Evolutionary conservation across 1,284 basidiomycete species (phyloP).

Genomic region (Volvariella surrecta): DNA sequence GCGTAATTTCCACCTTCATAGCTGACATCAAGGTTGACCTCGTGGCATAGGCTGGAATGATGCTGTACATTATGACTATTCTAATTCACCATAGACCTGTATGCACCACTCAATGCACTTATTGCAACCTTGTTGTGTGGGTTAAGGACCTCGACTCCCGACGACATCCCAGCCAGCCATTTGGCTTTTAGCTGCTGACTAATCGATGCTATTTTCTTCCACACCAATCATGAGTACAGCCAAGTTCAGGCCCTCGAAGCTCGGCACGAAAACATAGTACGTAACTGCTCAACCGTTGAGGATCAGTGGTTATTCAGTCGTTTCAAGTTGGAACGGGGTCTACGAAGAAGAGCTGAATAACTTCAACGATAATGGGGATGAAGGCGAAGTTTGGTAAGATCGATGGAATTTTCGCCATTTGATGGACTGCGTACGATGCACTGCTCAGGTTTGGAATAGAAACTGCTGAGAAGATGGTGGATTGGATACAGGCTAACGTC

Average conservation of each 20-base stretch:
- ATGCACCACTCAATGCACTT: not conserved
- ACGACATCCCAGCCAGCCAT: too few relatives aligned
- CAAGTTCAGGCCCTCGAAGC: slow-evolving; percentile 47
- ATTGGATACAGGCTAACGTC: slow-evolving; percentile 49
- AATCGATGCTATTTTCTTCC: slow-evolving; percentile 2
- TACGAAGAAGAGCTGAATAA: slow-evolving; percentile 68
- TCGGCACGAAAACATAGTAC: slow-evolving; percentile 64
- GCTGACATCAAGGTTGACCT: too few relatives aligned
- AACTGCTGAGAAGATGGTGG: slow-evolving; percentile 74
- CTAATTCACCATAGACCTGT: not conserved
- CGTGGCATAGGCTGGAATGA: too few relatives aligned
- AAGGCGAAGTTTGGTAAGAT: slow-evolving; percentile 79
- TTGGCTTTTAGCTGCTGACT: slow-evolving; percentile 7
- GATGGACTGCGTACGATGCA: not conserved
- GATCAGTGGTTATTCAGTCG: not conserved
- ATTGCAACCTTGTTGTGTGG: not conserved
- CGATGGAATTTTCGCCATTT: slow-evolving; percentile 8
- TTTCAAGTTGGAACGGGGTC: slow-evolving; percentile 59
- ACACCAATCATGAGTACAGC: slow-evolving; percentile 16
- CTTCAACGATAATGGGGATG: slow-evolving; percentile 78
- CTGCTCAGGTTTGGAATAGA: slow-evolving; percentile 74
- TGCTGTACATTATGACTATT: slow-evolving; percentile 5
- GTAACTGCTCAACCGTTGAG: slow-evolving; percentile 10
- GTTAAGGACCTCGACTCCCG: too few relatives aligned
- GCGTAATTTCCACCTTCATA: too few relatives aligned